Evolutionary conservation across 1,284 basidiomycete genomes (phyloP).

Genomic region (Psilocybe mexicana): DNA sequence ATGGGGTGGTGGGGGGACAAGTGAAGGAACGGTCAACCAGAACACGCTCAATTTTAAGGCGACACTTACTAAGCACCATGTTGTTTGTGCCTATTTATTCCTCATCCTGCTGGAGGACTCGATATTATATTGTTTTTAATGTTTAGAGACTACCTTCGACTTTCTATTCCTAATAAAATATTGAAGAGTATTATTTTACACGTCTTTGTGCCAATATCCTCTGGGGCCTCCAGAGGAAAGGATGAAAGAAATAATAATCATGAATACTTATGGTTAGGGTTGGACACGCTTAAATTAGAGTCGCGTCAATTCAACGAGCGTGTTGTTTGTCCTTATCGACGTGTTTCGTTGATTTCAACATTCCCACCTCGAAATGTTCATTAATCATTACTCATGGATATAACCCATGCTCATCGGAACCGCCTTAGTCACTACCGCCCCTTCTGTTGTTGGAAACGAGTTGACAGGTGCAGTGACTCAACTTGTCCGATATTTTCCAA

Average conservation of each 20-base stretch:
- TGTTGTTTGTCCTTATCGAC: constrained; percentile 27
- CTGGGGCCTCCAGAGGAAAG: neutral
- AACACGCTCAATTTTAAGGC: constrained; percentile 22
- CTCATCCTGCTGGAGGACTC: neutral
- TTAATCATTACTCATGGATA: neutral
- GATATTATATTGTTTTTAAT: neutral
- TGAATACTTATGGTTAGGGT: constrained; percentile 13
- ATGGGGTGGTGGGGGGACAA: constrained; percentile 18
- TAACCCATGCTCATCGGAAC: neutral
- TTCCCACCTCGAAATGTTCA: neutral
- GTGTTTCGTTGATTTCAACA: constrained; percentile 19
- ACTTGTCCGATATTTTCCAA: too few species aligned
- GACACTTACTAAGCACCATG: constrained; percentile 25
- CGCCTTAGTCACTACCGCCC: neutral
- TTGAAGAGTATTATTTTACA: neutral
- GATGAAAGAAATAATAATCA: neutral
- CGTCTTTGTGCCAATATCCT: neutral
- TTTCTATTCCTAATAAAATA: neutral
- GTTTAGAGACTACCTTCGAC: neutral
- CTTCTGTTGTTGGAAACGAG: too few species aligned
- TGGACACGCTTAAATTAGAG: constrained; percentile 24
- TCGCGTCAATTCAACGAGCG: constrained; percentile 27
- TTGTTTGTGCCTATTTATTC: constrained; percentile 17
- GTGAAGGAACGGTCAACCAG: constrained; percentile 15
- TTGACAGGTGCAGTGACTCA: too few species aligned